These are phyloP conservation scores for Termitomyces sp. DNA, from an alignment of 768 basidiomycete genomes.

Conservation along the genomic window DNA sequence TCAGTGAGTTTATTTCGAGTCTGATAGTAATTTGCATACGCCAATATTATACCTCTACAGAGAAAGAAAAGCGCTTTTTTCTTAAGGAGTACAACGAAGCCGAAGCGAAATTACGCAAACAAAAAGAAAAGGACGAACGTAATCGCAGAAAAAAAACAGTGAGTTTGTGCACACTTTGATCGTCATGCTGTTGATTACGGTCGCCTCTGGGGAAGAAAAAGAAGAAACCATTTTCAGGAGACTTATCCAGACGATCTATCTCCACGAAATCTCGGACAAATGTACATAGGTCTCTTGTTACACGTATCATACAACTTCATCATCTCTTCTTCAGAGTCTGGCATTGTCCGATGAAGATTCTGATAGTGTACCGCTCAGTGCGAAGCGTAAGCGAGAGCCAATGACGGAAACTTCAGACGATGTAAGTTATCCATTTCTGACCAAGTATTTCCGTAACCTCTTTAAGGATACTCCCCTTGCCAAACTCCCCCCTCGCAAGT, in stretches of 20 bases:
- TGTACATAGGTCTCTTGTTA: background rate
- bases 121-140: conserved; percentile 16
- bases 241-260: background rate
- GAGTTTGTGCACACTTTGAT: background rate
- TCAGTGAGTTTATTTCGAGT: conserved; percentile 34
- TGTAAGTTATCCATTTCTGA: background rate
- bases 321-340: conserved; percentile 5
- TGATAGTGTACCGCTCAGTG: conserved; percentile 9
- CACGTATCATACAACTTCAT: background rate
- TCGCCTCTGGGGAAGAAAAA: background rate
- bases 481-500: conserved; percentile 7
- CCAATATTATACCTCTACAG: conserved; percentile 13
- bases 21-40: background rate
- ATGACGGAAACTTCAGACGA: conserved; percentile 6
- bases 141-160: conserved; percentile 13
- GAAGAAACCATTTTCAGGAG: conserved; percentile 1
- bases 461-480: conserved; percentile 5
- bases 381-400: conserved; percentile 7
- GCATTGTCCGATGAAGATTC: conserved; percentile 7
- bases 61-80: conserved; percentile 33
- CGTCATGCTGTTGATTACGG: background rate
- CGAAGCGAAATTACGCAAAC: conserved; percentile 13
- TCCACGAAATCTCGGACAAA: conserved; percentile 3
- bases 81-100: conserved; percentile 22
- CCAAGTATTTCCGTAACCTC: background rate